Conservation (phyloP, 148 eudicot genomes). For the Vaccinium myrtillus region DNA sequence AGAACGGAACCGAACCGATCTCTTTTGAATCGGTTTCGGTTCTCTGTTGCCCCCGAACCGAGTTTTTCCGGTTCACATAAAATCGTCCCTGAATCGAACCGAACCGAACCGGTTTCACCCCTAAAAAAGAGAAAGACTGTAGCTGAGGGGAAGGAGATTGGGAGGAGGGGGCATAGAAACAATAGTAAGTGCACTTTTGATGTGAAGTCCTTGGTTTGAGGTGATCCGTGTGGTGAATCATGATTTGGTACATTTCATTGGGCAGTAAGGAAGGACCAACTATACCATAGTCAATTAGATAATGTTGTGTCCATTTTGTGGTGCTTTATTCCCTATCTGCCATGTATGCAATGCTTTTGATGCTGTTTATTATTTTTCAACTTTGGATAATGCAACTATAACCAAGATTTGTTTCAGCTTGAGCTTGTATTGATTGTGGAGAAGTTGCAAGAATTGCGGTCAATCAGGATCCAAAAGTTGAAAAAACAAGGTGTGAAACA, state of each 20-base stretch:
- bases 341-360: not conserved
- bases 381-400: not conserved
- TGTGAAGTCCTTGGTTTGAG: not conserved
- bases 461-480: constrained; percentile 84
- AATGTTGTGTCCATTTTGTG: no score
- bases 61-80: no score
- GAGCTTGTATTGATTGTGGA: constrained; percentile 89
- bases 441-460: constrained; percentile 90
- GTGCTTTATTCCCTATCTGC: not conserved
- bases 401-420: constrained; percentile 51
- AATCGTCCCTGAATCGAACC: no score
- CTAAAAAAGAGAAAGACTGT: not conserved
- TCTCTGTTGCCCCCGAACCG: no score
- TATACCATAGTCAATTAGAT: no score
- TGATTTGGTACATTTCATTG: no score
- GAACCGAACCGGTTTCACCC: no score
- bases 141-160: not conserved
- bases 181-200: not conserved
- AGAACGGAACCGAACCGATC: no score
- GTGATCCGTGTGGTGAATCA: no score
- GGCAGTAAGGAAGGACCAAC: no score
- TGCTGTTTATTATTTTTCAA: not conserved
- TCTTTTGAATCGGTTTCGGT: no score
- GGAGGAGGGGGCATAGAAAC: not conserved
- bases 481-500: constrained; percentile 73